A percentile compares a stretch with the other conserved stretches of the same genome.
Evolutionary conservation across 371 early-diverging fungal genomes (phyloP).

Genomic region (Apophysomyces elegans): DNA sequence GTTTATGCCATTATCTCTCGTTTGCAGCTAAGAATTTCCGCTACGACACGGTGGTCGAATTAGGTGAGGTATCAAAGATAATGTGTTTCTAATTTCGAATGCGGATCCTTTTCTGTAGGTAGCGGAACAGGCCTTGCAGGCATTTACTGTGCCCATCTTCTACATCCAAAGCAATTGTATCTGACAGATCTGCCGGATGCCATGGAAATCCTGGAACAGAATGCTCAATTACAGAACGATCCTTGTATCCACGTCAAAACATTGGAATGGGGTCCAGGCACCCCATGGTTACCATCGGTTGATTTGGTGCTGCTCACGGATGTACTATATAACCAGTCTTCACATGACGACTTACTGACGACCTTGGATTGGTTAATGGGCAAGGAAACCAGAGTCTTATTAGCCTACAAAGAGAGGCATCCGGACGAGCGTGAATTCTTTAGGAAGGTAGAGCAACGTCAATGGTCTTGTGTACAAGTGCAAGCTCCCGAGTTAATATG

Average conservation of each 20-base stretch:
- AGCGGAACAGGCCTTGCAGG: conserved; percentile 57
- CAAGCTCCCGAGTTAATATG: conserved; percentile 22
- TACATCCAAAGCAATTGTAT: conserved; percentile 26
- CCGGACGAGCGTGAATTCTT: conserved; percentile 51
- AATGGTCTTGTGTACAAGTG: conserved; percentile 16
- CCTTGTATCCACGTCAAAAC: conserved; percentile 23
- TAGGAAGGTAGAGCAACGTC: conserved; percentile 28
- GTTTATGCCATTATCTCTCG: conserved; percentile 38
- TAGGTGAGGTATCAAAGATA: not conserved
- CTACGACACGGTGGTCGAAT: conserved; percentile 1
- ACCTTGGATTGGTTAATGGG: conserved; percentile 36
- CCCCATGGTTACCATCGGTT: conserved; percentile 17
- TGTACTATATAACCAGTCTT: conserved; percentile 49
- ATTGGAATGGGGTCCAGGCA: conserved; percentile 37
- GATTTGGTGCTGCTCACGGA: conserved; percentile 46
- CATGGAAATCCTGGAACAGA: conserved; percentile 38
- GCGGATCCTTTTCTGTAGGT: conserved; percentile 16
- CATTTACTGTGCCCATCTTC: conserved; percentile 37
- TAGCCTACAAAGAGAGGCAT: conserved; percentile 47
- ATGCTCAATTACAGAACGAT: conserved; percentile 20
- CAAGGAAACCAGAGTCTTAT: conserved; percentile 26
- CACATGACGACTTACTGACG: conserved; percentile 42
- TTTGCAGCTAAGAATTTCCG: not conserved
- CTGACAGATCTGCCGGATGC: conserved; percentile 51
- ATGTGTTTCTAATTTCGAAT: not conserved